Evolutionary conservation across 768 basidiomycete genomes (phyloP).

Genomic region (Termitomyces sp.): DNA sequence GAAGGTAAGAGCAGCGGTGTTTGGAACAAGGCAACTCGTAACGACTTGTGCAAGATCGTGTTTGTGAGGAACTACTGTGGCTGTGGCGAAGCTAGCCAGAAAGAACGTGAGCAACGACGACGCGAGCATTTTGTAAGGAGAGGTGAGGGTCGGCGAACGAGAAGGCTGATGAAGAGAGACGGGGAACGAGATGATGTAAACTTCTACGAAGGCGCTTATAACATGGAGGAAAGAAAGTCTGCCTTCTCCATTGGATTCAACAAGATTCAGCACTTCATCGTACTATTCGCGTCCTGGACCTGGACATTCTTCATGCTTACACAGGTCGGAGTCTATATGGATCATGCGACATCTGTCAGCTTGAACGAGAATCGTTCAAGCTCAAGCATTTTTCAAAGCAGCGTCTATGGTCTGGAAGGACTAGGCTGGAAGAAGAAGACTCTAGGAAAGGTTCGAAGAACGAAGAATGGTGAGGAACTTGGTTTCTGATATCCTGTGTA

Average conservation of each 20-base stretch:
- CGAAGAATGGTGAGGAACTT: too few relatives aligned
- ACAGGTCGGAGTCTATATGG: not conserved
- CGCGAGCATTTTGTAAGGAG: not conserved
- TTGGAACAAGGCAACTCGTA: conserved; percentile 27
- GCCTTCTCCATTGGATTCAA: not conserved
- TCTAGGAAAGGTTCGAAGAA: not conserved
- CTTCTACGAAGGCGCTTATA: not conserved
- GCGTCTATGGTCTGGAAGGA: not conserved
- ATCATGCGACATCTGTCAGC: not conserved
- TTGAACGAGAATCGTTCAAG: not conserved
- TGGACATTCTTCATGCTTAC: not conserved
- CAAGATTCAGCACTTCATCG: not conserved
- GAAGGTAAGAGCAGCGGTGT: conserved; percentile 32
- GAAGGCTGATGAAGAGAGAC: not conserved
- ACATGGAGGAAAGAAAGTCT: not conserved
- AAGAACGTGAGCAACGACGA: not conserved
- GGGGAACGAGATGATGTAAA: not conserved
- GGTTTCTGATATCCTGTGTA: not conserved
- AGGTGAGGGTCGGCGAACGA: not conserved
- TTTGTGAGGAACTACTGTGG: conserved; percentile 8
- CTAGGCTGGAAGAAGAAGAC: not conserved
- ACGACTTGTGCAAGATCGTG: conserved; percentile 23
- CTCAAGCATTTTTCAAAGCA: not conserved
- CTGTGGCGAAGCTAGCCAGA: not conserved
- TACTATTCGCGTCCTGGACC: not conserved